Evolutionary conservation across 1,284 basidiomycete genomes (phyloP).

Genomic region (Testicularia cyperi): DNA sequence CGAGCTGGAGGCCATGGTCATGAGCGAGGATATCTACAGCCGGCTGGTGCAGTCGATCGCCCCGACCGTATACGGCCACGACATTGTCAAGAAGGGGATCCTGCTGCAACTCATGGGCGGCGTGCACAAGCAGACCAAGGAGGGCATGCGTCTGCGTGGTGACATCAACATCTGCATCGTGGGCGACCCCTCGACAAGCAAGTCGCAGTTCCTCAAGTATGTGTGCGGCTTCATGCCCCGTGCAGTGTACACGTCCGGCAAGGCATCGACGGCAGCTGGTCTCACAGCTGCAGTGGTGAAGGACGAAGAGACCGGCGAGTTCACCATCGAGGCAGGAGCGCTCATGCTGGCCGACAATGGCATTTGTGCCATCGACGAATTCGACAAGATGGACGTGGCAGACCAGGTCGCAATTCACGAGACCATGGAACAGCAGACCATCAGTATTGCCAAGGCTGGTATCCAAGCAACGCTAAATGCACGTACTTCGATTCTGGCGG

Average conservation of each 20-base stretch:
- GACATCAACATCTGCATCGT: slow-evolving; percentile 99
- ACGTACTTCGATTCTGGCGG: slow-evolving; percentile 93
- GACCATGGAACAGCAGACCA: slow-evolving; percentile 99
- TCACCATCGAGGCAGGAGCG: slow-evolving; percentile 93
- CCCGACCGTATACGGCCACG: slow-evolving; percentile 84
- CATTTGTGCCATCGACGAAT: slow-evolving; percentile 99
- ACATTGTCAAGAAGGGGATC: slow-evolving; percentile 80
- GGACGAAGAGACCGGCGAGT: slow-evolving; percentile 98
- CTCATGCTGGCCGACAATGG: slow-evolving; percentile 99
- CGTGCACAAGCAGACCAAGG: slow-evolving; percentile 92
- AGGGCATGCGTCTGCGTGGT: slow-evolving; percentile 95
- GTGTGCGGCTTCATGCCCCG: slow-evolving; percentile 98
- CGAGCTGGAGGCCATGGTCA: slow-evolving; percentile 90
- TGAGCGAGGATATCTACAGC: slow-evolving; percentile 89
- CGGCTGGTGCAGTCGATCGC: slow-evolving; percentile 92
- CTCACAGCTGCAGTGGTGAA: slow-evolving; percentile 96
- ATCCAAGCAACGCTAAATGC: slow-evolving; percentile 98
- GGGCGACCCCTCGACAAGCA: slow-evolving; percentile 93
- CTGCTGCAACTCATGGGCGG: slow-evolving; percentile 99
- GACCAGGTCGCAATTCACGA: slow-evolving; percentile 99
- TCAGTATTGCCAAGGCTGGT: slow-evolving; percentile 98
- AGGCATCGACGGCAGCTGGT: slow-evolving; percentile 98
- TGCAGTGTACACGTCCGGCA: slow-evolving; percentile 97
- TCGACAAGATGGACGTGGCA: slow-evolving; percentile 99
- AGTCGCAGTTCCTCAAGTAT: slow-evolving; percentile 99